Evolutionary conservation across 163 green algal genomes (phyloP).

Genomic region (Volvox carteri): DNA sequence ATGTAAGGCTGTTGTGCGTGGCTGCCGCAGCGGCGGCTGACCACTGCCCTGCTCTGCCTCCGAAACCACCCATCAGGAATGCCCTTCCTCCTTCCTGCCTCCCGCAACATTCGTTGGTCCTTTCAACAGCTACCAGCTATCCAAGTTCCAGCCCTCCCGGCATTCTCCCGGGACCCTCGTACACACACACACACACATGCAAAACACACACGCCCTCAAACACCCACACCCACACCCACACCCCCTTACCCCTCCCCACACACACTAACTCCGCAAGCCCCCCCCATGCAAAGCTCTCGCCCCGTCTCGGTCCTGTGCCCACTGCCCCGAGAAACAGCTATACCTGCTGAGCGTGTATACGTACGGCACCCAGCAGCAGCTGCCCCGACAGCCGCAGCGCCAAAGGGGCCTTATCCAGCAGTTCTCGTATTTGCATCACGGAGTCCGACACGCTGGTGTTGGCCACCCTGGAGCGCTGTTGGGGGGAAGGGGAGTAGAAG

Average conservation of each 20-base stretch:
- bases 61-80: background rate
- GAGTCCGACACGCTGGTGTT: background rate
- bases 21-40: background rate
- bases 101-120: no score
- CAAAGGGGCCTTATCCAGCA: slow-evolving; percentile 5
- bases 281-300: background rate
- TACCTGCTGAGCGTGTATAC: slow-evolving; percentile 22
- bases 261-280: background rate
- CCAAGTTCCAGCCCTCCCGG: no score
- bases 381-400: slow-evolving; percentile 38
- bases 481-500: background rate
- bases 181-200: background rate
- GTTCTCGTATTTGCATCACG: background rate
- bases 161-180: no score
- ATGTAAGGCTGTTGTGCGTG: background rate
- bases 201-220: background rate
- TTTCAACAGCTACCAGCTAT: no score
- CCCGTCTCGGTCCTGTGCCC: no score
- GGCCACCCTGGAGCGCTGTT: background rate
- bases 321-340: background rate
- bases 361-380: slow-evolving; percentile 38
- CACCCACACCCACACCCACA: background rate
- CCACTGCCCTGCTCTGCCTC: background rate
- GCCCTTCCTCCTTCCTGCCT: background rate
- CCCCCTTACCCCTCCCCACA: background rate